Conservation (phyloP, 768 basidiomycete genomes). For the Gymnopilus junonius region DNA sequence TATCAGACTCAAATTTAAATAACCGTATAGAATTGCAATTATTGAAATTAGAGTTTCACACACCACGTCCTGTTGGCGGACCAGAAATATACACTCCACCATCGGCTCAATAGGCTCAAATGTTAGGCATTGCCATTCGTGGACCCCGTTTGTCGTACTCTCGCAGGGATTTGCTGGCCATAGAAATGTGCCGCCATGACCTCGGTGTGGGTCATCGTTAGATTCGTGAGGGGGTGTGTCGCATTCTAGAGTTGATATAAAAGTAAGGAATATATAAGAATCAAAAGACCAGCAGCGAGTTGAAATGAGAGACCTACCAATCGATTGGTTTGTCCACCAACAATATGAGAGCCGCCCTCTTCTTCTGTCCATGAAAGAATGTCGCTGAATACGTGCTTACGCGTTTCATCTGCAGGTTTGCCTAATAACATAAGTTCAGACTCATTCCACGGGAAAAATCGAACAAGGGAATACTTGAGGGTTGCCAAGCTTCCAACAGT, state of each 20-base stretch:
- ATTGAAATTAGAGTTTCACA: no score
- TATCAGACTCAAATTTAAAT: no score
- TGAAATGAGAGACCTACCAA: constrained; percentile 30
- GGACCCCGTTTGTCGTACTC: not conserved
- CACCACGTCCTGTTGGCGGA: no score
- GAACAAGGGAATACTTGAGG: constrained; percentile 13
- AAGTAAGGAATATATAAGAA: not conserved
- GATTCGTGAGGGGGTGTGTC: constrained; percentile 40
- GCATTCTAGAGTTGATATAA: constrained; percentile 26
- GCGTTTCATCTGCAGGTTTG: constrained; percentile 20
- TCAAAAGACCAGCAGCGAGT: no score
- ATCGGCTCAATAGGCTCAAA: no score
- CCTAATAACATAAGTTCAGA: constrained; percentile 13
- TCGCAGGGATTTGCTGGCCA: constrained; percentile 20
- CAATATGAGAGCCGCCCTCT: constrained; percentile 31
- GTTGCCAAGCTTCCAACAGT: constrained; percentile 24
- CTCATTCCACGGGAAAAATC: not conserved
- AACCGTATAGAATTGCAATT: no score
- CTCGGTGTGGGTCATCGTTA: constrained; percentile 42
- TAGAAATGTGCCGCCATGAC: constrained; percentile 34
- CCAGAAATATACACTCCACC: no score
- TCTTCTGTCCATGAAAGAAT: constrained; percentile 38
- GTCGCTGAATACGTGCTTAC: constrained; percentile 24
- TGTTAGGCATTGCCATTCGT: not conserved
- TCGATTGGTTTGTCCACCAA: constrained; percentile 31